Evolutionary conservation across 2,329 filamentous ascomycete species (phyloP).

Genomic region (Orbilia oligospora): DNA sequence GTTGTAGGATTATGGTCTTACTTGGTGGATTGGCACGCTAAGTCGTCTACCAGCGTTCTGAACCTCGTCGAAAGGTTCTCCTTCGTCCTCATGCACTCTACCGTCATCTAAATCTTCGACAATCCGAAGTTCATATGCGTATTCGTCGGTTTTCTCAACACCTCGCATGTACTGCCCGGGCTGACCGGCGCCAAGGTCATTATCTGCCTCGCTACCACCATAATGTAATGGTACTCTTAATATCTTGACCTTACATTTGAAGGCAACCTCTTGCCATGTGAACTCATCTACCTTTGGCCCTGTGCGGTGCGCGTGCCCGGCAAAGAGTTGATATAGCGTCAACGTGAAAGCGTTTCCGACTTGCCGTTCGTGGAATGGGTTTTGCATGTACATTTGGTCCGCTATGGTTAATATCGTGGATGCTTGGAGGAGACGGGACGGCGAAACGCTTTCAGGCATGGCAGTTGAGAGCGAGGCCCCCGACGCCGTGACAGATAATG

Average conservation of each 20-base stretch:
- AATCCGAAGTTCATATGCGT: constrained; percentile 84
- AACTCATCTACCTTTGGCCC: constrained; percentile 70
- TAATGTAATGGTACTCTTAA: constrained; percentile 76
- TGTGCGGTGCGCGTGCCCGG: constrained; percentile 74
- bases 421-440: constrained; percentile 89
- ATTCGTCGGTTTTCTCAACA: constrained; percentile 73
- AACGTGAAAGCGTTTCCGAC: constrained; percentile 89
- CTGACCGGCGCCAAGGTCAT: constrained; percentile 66
- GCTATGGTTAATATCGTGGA: constrained; percentile 90
- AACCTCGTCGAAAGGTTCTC: constrained; percentile 76
- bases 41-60: constrained; percentile 76
- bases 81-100: constrained; percentile 77
- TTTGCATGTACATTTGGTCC: constrained; percentile 83
- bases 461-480: constrained; percentile 87
- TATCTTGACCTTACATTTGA: constrained; percentile 89
- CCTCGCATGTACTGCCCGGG: constrained; percentile 71
- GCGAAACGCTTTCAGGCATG: constrained; percentile 85
- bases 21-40: constrained; percentile 77
- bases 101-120: constrained; percentile 85
- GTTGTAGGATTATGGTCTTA: constrained; percentile 2
- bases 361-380: constrained; percentile 77
- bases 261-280: constrained; percentile 96
- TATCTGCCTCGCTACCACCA: constrained; percentile 73
- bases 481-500: constrained; percentile 92
- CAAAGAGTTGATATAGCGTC: constrained; percentile 95